phyloP scores from a whole-genome alignment of 2,329 filamentous ascomycete genomes.

The Aspergillus udagawae region DNA sequence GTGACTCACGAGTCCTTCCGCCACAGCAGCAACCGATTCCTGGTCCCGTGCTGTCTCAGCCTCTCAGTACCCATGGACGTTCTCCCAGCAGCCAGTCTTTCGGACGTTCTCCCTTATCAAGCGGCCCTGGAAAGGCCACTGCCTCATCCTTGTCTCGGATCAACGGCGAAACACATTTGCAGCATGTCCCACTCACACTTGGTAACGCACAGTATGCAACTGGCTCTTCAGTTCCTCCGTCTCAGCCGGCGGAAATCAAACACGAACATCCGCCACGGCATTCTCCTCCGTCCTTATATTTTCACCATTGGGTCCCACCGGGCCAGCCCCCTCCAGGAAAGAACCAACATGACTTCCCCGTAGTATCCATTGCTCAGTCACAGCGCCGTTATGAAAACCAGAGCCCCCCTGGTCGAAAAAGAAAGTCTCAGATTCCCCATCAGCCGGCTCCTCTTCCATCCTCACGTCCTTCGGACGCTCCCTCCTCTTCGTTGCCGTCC shows the following conservation, averaged over 20 bases:
- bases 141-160: conserved; percentile 22
- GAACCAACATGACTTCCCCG: conserved; percentile 51
- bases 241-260: conserved; percentile 48
- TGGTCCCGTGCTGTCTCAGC: conserved; percentile 21
- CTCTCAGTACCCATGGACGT: conserved; percentile 13
- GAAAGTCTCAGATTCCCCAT: conserved; percentile 63
- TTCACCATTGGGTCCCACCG: conserved; percentile 90
- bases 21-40: conserved; percentile 12
- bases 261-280: conserved; percentile 58
- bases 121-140: conserved; percentile 14
- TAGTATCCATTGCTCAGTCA: conserved; percentile 44
- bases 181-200: conserved; percentile 28
- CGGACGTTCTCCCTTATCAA: conserved; percentile 12
- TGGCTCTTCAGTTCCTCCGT: conserved; percentile 43
- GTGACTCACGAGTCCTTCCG: conserved; percentile 23
- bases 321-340: conserved; percentile 68
- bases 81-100: conserved; percentile 12
- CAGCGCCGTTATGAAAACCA: conserved; percentile 57
- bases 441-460: conserved; percentile 49
- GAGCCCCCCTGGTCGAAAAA: conserved; percentile 73
- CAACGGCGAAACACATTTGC: conserved; percentile 41
- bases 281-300: conserved; percentile 74
- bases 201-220: conserved; percentile 24
- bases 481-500: background rate
- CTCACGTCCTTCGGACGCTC: conserved; percentile 43